These are phyloP conservation scores for Solanum chiquidenum DNA, from an alignment of 257 asterid species.

Conservation along the genomic window DNA sequence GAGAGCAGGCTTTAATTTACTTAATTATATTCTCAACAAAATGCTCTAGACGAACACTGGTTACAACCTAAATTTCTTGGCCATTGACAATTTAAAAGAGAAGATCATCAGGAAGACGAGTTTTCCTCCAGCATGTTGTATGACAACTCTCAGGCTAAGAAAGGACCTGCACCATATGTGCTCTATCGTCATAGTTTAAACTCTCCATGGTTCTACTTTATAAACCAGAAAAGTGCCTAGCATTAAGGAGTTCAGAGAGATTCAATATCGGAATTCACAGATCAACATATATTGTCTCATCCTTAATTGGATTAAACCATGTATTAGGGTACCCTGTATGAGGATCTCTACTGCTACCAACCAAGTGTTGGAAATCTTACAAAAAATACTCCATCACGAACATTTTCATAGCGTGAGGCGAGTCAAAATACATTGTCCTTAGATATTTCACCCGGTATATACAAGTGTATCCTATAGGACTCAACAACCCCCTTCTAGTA, in stretches of 20 bases:
- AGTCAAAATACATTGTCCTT: no score
- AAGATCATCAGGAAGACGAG: background rate
- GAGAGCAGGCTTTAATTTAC: background rate
- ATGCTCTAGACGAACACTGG: background rate
- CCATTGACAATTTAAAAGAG: background rate
- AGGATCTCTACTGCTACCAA: background rate
- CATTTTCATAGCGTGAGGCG: no score
- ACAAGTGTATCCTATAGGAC: no score
- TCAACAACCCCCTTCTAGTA: no score
- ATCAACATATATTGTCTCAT: background rate
- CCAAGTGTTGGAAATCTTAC: background rate
- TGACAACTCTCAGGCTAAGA: background rate
- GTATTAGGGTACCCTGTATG: background rate
- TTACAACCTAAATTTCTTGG: background rate
- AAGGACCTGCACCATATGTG: background rate
- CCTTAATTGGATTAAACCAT: background rate
- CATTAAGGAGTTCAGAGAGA: background rate
- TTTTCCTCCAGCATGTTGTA: background rate
- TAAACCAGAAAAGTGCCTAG: background rate
- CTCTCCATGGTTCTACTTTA: background rate
- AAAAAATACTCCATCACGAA: no score
- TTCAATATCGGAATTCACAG: background rate
- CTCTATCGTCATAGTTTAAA: background rate
- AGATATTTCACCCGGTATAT: no score
- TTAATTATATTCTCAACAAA: background rate